phyloP scores from a whole-genome alignment of 176 grass and related monocot genomes.

The Ampelocalamus luodianensis region DNA sequence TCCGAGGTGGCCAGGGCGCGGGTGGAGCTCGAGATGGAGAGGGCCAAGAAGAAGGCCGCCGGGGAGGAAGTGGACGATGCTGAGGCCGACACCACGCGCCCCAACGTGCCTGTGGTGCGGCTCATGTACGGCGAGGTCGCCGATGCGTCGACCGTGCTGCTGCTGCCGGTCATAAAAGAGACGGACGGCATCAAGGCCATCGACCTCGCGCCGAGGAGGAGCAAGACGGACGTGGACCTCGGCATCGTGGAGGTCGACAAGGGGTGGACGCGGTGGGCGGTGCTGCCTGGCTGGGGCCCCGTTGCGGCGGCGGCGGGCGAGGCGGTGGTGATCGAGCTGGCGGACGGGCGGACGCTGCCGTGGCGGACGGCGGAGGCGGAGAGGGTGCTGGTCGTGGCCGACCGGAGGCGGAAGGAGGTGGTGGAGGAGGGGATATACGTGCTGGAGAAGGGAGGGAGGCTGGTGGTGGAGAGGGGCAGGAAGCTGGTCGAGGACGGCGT shows the following conservation, averaged over 20 bases:
- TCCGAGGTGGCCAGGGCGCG: constrained; percentile 51
- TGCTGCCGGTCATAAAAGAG: constrained; percentile 66
- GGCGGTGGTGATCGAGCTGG: constrained; percentile 75
- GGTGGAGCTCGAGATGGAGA: constrained; percentile 58
- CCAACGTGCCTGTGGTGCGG: constrained; percentile 57
- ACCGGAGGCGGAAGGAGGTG: constrained; percentile 57
- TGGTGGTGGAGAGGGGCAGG: constrained; percentile 71
- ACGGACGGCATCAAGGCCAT: constrained; percentile 59
- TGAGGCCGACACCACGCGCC: neutral
- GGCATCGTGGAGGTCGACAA: constrained; percentile 72
- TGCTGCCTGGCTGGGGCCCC: constrained; percentile 77
- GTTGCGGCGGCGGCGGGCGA: constrained; percentile 50
- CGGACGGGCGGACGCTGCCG: constrained; percentile 67
- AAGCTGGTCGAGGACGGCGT: constrained; percentile 56
- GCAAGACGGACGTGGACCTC: constrained; percentile 58
- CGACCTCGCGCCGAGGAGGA: constrained; percentile 54
- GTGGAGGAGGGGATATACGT: constrained; percentile 61
- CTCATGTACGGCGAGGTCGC: constrained; percentile 71
- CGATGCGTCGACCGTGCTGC: constrained; percentile 65
- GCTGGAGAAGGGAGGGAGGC: constrained; percentile 62
- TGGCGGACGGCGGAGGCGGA: constrained; percentile 47
- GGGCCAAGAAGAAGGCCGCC: constrained; percentile 42
- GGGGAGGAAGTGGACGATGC: constrained; percentile 45
- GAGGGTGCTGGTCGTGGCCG: constrained; percentile 64
- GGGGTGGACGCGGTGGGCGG: constrained; percentile 76